Percentiles rank a stretch among this genome's conserved stretches.
Conservation (phyloP, 345 rosid species). For the Jatropha curcas region DNA sequence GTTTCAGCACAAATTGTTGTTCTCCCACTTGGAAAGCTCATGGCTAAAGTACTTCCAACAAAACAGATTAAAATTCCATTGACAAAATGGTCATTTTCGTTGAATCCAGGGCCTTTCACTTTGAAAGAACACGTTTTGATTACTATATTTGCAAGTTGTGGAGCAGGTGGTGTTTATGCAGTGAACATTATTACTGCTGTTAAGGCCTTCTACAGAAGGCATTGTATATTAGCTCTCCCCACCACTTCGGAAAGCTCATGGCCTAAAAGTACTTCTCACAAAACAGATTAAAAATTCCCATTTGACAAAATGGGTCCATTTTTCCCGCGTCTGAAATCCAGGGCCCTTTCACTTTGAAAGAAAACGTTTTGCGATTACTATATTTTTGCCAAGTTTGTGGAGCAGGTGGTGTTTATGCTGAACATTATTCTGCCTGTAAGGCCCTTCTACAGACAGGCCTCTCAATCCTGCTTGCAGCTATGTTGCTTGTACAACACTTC, state of each 20-base stretch:
- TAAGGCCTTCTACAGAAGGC: too few relatives aligned
- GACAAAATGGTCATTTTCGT: slow-evolving; percentile 43
- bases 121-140: slow-evolving; percentile 50
- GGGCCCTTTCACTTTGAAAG: slow-evolving; percentile 46
- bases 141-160: slow-evolving; percentile 42
- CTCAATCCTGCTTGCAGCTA: slow-evolving; percentile 34
- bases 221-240: too few relatives aligned
- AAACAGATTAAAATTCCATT: slow-evolving; percentile 25
- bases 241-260: slow-evolving; percentile 49
- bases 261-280: slow-evolving; percentile 34
- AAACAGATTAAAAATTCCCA: slow-evolving; percentile 23
- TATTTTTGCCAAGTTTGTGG: slow-evolving; percentile 43
- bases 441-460: slow-evolving; percentile 36
- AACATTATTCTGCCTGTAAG: slow-evolving; percentile 31
- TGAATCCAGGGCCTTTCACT: slow-evolving; percentile 58
- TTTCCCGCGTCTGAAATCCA: slow-evolving; percentile 43
- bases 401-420: slow-evolving; percentile 28
- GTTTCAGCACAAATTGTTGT: slow-evolving; percentile 43
- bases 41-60: slow-evolving; percentile 41
- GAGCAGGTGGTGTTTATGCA: slow-evolving; percentile 33
- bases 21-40: slow-evolving; percentile 43
- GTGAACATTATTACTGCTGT: slow-evolving; percentile 27
- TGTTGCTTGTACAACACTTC: slow-evolving; percentile 62
- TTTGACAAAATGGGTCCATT: slow-evolving; percentile 47
- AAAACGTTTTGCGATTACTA: slow-evolving; percentile 47